phyloP scores from a whole-genome alignment of 208 protist species.

The Leishmania gerbilli region DNA sequence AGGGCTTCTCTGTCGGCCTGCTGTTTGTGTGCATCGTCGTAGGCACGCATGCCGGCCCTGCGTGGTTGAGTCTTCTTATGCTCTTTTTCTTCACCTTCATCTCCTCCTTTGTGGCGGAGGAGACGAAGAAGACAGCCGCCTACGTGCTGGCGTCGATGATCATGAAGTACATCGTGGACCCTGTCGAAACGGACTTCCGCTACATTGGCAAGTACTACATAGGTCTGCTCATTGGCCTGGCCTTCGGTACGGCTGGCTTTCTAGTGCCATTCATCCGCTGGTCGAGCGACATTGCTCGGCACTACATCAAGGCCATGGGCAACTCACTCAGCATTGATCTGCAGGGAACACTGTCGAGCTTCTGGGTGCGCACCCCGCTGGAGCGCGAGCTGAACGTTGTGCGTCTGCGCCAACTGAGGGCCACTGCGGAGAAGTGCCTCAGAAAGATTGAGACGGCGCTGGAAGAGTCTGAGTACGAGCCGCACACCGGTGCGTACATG shows the following conservation, averaged over 20 bases:
- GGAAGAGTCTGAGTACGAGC: slow-evolving; percentile 81
- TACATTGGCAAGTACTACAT: slow-evolving; percentile 80
- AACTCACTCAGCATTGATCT: slow-evolving; percentile 88
- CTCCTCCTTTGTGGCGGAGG: slow-evolving; percentile 81
- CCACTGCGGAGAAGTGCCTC: slow-evolving; percentile 73
- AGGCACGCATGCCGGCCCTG: slow-evolving; percentile 44
- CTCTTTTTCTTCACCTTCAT: slow-evolving; percentile 82
- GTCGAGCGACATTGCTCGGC: slow-evolving; percentile 78
- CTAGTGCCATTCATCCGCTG: slow-evolving; percentile 88
- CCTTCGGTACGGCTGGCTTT: slow-evolving; percentile 78
- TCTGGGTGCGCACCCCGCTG: slow-evolving; percentile 74
- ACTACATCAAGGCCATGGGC: slow-evolving; percentile 76
- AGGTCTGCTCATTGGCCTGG: slow-evolving; percentile 70
- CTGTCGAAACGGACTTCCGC: slow-evolving; percentile 44
- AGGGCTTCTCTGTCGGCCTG: slow-evolving; percentile 80
- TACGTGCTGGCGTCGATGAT: slow-evolving; percentile 81
- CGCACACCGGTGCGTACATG: slow-evolving; percentile 73
- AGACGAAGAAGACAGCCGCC: slow-evolving; percentile 89
- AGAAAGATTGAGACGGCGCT: slow-evolving; percentile 64
- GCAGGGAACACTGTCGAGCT: slow-evolving; percentile 83
- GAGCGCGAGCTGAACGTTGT: slow-evolving; percentile 89
- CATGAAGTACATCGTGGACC: slow-evolving; percentile 77
- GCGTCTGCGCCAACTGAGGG: slow-evolving; percentile 78
- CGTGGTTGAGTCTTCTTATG: slow-evolving; percentile 73
- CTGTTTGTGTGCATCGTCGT: slow-evolving; percentile 73